Percentiles rank a stretch among this genome's conserved stretches.
Evolutionary conservation across 768 basidiomycete species (phyloP).

Genomic region (Leccinum incarnatum): DNA sequence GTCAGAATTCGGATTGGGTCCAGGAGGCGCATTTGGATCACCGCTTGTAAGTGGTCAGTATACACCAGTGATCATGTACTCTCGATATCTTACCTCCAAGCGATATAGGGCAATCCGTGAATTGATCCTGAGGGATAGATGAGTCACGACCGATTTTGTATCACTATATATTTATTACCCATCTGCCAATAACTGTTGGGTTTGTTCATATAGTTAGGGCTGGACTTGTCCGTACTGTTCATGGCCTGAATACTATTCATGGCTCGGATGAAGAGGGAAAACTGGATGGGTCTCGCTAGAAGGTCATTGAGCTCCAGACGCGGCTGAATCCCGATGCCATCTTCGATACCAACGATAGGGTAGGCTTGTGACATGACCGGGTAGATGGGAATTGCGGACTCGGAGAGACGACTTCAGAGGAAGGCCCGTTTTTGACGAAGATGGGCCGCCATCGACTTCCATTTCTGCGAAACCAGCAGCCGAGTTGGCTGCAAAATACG

Average conservation of each 20-base stretch:
- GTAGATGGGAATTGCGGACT: not conserved
- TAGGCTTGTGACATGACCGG: slow-evolving; percentile 12
- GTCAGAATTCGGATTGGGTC: not conserved
- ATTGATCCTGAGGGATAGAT: slow-evolving; percentile 8
- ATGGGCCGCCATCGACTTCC: too few species aligned
- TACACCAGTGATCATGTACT: too few species aligned
- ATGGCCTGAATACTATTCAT: slow-evolving; percentile 4
- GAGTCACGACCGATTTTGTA: not conserved
- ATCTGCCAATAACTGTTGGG: slow-evolving; percentile 25
- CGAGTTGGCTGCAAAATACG: too few species aligned
- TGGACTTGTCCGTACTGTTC: not conserved
- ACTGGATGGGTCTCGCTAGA: slow-evolving; percentile 10
- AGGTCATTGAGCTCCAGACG: slow-evolving; percentile 21
- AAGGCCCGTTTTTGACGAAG: not conserved
- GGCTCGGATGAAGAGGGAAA: slow-evolving; percentile 20
- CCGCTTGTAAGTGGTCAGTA: slow-evolving; percentile 7
- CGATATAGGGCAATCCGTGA: slow-evolving; percentile 17
- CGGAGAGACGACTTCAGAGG: not conserved
- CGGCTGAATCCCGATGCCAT: slow-evolving; percentile 9
- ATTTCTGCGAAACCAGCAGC: too few species aligned
- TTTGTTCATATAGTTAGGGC: slow-evolving; percentile 10
- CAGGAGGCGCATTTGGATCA: slow-evolving; percentile 12
- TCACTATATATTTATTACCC: not conserved
- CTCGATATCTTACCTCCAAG: slow-evolving; percentile 7
- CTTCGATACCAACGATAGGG: slow-evolving; percentile 5